These are phyloP conservation scores for Aureobasidium sp. DNA, from an alignment of 2,329 filamentous ascomycete species.

Conservation along the genomic window DNA sequence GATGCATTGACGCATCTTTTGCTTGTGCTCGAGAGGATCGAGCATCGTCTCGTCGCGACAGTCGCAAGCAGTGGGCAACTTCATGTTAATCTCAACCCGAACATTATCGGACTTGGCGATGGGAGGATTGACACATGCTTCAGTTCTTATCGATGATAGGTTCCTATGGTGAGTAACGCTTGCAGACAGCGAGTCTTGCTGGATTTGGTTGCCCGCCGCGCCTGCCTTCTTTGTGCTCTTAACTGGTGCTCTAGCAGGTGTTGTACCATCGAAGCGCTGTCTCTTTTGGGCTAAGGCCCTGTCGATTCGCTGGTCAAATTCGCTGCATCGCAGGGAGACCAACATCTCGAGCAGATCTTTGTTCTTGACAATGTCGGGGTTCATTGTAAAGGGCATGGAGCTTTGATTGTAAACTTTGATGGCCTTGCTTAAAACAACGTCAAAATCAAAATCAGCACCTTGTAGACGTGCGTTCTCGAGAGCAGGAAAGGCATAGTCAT, in stretches of 20 bases:
- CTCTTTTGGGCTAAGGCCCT: not conserved
- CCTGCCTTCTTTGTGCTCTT: not conserved
- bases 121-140: no score
- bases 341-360: not conserved
- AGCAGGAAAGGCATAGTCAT: conserved; percentile 1
- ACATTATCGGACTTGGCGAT: no score
- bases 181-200: not conserved
- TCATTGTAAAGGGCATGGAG: not conserved
- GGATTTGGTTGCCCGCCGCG: not conserved
- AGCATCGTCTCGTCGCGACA: no score
- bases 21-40: no score
- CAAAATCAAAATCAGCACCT: no score
- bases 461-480: not conserved
- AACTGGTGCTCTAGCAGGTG: not conserved
- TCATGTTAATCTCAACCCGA: no score
- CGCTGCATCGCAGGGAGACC: not conserved
- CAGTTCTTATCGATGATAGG: no score
- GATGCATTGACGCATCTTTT: no score
- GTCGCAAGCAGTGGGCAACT: no score
- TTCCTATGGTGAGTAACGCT: no score
- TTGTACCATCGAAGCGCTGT: not conserved
- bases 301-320: not conserved
- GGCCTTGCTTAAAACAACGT: not conserved
- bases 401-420: not conserved
- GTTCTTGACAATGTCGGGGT: not conserved